Base-by-base conservation (phyloP, 2,329 filamentous ascomycete genomes). In the Hortaea werneckii region DNA sequence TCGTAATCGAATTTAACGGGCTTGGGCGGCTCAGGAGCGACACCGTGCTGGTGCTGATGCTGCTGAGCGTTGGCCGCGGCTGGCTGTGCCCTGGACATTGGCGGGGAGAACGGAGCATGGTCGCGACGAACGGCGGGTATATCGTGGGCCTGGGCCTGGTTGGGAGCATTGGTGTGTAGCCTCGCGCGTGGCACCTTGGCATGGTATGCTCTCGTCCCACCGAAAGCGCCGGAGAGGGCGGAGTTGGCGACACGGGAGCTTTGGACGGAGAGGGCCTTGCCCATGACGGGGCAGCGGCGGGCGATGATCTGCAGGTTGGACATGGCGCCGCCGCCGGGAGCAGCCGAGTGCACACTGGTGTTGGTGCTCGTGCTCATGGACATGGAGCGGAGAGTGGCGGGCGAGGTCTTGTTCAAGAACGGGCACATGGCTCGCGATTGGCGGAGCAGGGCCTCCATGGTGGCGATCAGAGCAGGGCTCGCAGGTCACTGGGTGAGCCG, bases 401-500 rank as follows among this genome's bases (percentile, higher is more conserved):
- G 87, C 34, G 89, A 90, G 32, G 92, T 90, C 71, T 89, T 87
- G 76, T 89, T 90, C 68, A 98, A 76, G 72, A 98, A 98, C 46
- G 92, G 92, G 72, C 92, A 98, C 82, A 98, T 85, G 65, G 85
- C 81, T 77, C 89, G 88, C 66, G 89, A 95, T 71, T 96, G 89
- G 68, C 87, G 87, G 61, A 96, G 81, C 59, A 95, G 82, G 61
- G 86, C 79, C 76, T 98, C 92, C 92, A 98, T 98, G 52, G 46
- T 62, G 45, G 52, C 37, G 20, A 11, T 20, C 9, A 35, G 8
- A n/a, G 32, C 32, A n/a, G n/a, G 8, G 32, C 32, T 35, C 32
- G 32, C 37, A 26, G 13, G 20, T 8, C 37, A 39, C 11, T 39
- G 37, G 20, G 8, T n/a, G 10, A 8, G 37, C 20, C 10, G 9